Evolutionary conservation across 1,284 basidiomycete genomes (phyloP), one percentile per base, ranked within the genome.

Genomic region (Stereum hirsutum): DNA sequence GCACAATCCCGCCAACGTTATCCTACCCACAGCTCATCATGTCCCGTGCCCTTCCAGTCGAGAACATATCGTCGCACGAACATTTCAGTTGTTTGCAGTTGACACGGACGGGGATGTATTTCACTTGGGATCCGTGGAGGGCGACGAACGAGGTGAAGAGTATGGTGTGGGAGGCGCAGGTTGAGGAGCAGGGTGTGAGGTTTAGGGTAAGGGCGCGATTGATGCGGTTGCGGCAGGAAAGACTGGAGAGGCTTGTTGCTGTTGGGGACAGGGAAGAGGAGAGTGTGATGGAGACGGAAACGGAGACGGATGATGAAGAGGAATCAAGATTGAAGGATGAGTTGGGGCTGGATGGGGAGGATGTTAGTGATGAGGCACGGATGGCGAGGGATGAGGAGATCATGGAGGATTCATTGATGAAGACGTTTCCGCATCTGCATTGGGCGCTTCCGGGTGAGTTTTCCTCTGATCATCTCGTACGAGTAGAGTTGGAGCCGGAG

Each of bases 71-170:
- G 5, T 49, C 55, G 38, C 59, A 78, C 25, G 48, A 45, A 17
- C 52, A 53, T 27, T 55, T 80, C 15, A 64, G 65, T 27, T 82
- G 78, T 51, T 60, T 81, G 28, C 78, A 81, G 54, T 66, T 81
- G 57, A 72, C 75, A 3, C 67, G 73, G 25, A 70, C 71, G 0
- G 67, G 67, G 1, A 42, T 76, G 15, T 75, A 65, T 47, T 54
- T 77, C 38, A 73, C 67, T 43, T 78, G 72, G 65, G 61, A 65
- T 3, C 32, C 42, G 12, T 4, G 21, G 8, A 32, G 17, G 15
- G 46, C 41, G 19, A 39, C 39, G 21, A 26, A 35, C 31, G 7
- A 41, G 17, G 19, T 34, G 3, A n/a, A n/a, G n/a, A n/a, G n/a
- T n/a, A n/a, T n/a, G n/a, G n/a, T n/a, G n/a, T n/a, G n/a, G n/a